These are phyloP conservation scores for Camelina sativa DNA, from an alignment of 345 rosid species.

Conservation along the genomic window DNA sequence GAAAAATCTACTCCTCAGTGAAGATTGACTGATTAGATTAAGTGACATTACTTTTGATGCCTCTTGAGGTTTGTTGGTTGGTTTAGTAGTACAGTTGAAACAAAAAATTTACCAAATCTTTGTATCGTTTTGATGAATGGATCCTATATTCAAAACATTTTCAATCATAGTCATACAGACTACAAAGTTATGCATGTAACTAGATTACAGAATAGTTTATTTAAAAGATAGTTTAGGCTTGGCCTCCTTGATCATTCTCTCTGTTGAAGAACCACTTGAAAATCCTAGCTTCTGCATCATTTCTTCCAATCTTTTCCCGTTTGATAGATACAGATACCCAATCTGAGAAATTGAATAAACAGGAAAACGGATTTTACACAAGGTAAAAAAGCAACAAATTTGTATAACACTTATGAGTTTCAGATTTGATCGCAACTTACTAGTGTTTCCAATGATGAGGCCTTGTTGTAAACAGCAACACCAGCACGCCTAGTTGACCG, in stretches of 20 bases:
- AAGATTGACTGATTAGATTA: constrained; percentile 65
- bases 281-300: constrained; percentile 86
- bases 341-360: constrained; percentile 46
- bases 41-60: constrained; percentile 6
- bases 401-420: neutral
- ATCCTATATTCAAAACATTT: constrained; percentile 18
- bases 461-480: constrained; percentile 68
- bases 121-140: constrained; percentile 12
- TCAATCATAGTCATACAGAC: constrained; percentile 23
- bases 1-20: constrained; percentile 90
- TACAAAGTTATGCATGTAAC: constrained; percentile 18
- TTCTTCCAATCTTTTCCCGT: constrained; percentile 73
- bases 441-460: constrained; percentile 73
- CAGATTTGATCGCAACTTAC: constrained; percentile 40
- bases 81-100: constrained; percentile 22
- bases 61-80: constrained; percentile 19
- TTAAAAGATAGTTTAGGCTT: constrained; percentile 44
- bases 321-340: constrained; percentile 80
- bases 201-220: neutral
- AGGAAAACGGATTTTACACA: neutral
- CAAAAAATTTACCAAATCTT: constrained; percentile 16
- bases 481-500: constrained; percentile 71
- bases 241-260: constrained; percentile 51
- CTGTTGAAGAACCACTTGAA: constrained; percentile 58
- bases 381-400: neutral